phyloP scores from a whole-genome alignment of 768 basidiomycete species.

The Strobilomyces echinocephalus region DNA sequence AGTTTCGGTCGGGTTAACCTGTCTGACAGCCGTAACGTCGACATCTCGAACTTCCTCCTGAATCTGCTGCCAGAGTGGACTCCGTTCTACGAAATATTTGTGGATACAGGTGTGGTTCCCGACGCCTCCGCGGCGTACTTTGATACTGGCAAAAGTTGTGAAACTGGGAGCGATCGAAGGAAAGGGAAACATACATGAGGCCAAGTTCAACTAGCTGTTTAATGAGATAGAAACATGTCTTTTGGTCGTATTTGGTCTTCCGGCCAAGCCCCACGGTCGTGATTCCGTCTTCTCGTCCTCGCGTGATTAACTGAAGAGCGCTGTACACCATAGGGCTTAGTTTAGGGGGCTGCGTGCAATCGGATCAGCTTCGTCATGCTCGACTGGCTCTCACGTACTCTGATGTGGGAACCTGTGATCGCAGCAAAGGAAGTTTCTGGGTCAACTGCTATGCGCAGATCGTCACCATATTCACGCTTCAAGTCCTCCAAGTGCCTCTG shows the following conservation, averaged over 20 bases:
- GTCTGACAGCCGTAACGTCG: constrained; percentile 16
- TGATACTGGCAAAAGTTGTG: constrained; percentile 43
- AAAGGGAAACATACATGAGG: constrained; percentile 52
- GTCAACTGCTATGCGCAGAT: constrained; percentile 70
- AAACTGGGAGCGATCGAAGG: not conserved
- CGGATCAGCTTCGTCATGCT: constrained; percentile 1
- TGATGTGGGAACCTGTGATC: constrained; percentile 80
- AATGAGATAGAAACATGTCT: constrained; percentile 84
- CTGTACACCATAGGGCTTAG: constrained; percentile 83
- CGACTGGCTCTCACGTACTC: constrained; percentile 43
- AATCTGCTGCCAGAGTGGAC: constrained; percentile 71
- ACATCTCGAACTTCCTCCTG: constrained; percentile 54
- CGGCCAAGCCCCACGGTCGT: constrained; percentile 75
- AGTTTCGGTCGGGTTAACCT: constrained; percentile 5
- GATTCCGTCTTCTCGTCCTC: constrained; percentile 71
- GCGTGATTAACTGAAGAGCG: constrained; percentile 78
- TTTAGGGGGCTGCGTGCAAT: constrained; percentile 56
- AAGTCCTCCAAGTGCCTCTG: constrained; percentile 54
- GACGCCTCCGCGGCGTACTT: constrained; percentile 72
- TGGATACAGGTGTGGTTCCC: constrained; percentile 78
- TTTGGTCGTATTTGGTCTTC: constrained; percentile 79
- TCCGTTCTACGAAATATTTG: constrained; percentile 77
- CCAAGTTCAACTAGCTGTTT: constrained; percentile 69
- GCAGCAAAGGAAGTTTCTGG: constrained; percentile 71
- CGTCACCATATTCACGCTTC: constrained; percentile 51